A percentile compares a stretch with the other conserved stretches of the same genome.
Conservation (phyloP, 108 stramenopile genomes). For the Cyclotella choctawhatcheeana region DNA sequence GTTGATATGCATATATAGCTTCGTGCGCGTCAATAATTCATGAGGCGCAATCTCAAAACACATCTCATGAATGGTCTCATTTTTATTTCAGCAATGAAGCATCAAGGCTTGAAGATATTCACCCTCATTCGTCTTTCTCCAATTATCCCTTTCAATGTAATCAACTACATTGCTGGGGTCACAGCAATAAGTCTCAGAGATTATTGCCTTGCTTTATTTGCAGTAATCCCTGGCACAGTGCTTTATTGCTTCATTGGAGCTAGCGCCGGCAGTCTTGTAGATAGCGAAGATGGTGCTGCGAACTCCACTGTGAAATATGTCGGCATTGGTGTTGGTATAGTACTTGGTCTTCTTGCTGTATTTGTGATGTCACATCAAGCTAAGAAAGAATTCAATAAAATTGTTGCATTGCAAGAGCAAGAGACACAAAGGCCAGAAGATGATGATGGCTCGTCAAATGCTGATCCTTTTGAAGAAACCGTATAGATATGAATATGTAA, state of each 20-base stretch:
- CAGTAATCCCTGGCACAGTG: constrained; percentile 75
- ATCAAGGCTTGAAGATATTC: constrained; percentile 76
- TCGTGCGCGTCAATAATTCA: too few species aligned
- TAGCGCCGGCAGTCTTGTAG: constrained; percentile 62
- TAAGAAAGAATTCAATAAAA: constrained; percentile 69
- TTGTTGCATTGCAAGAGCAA: constrained; percentile 34
- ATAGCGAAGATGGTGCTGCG: constrained; percentile 39
- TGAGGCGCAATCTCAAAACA: neutral
- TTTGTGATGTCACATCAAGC: constrained; percentile 72
- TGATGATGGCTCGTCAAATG: too few species aligned
- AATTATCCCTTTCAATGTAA: constrained; percentile 71
- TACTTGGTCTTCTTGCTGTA: constrained; percentile 65
- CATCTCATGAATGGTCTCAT: neutral
- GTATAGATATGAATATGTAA: neutral
- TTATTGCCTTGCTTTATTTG: constrained; percentile 62
- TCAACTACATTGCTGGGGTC: constrained; percentile 73
- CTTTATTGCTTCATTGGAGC: constrained; percentile 83
- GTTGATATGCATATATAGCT: too few species aligned
- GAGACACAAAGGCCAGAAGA: neutral
- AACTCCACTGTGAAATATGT: constrained; percentile 33
- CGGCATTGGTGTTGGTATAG: constrained; percentile 53
- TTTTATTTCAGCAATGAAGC: constrained; percentile 45
- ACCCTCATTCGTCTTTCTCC: constrained; percentile 68
- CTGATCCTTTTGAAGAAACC: neutral
- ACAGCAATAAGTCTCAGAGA: constrained; percentile 54